These are phyloP conservation scores for Cicer chorassanicum DNA, from an alignment of 306 rosid genomes.

Conservation along the genomic window DNA sequence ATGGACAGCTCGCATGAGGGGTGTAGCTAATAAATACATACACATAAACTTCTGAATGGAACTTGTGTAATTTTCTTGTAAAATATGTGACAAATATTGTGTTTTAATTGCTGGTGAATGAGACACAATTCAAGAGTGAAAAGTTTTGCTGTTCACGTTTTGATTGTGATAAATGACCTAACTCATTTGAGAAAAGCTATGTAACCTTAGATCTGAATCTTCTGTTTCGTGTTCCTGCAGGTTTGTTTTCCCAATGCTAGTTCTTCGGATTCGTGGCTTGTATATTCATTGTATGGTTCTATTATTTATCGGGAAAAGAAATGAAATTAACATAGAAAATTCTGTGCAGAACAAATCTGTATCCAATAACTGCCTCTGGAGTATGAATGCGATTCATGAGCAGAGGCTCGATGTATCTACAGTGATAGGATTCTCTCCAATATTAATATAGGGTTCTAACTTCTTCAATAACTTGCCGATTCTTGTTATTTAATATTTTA, in stretches of 20 bases:
- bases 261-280: constrained; percentile 70
- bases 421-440: constrained; percentile 36
- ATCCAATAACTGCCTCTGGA: constrained; percentile 43
- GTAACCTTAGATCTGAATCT: constrained; percentile 68
- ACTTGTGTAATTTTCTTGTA: constrained; percentile 54
- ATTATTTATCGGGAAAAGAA: constrained; percentile 44
- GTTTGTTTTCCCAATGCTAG: constrained; percentile 75
- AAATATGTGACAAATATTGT: constrained; percentile 42
- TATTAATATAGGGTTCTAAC: constrained; percentile 32
- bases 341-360: constrained; percentile 49
- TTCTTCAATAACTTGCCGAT: constrained; percentile 8
- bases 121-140: constrained; percentile 29
- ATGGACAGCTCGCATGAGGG: constrained; percentile 57
- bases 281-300: constrained; percentile 65
- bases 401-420: constrained; percentile 43
- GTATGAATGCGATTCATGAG: constrained; percentile 31
- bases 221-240: constrained; percentile 85
- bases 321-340: constrained; percentile 43
- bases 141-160: constrained; percentile 23
- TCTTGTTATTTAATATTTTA: constrained; percentile 23
- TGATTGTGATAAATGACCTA: constrained; percentile 42
- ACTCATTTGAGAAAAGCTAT: constrained; percentile 48
- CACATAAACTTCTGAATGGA: constrained; percentile 46
- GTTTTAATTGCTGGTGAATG: constrained; percentile 44
- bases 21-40: constrained; percentile 44